phyloP scores from a whole-genome alignment of 306 rosid genomes.

The Echinosophora koreensis region DNA sequence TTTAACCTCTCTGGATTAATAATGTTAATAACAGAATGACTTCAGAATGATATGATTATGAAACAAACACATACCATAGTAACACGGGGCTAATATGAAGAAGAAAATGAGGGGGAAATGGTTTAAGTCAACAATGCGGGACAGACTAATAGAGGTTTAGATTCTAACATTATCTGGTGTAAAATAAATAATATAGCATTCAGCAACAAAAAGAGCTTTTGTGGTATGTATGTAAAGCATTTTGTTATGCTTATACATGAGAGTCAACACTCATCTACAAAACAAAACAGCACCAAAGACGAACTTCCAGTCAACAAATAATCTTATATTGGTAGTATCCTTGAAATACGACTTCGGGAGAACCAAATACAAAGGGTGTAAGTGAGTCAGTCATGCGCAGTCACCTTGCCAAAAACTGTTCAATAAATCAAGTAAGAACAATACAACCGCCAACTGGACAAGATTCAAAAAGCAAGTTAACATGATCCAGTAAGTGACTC shows the following conservation, averaged over 20 bases:
- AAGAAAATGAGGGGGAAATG: not conserved
- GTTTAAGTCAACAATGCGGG: not conserved
- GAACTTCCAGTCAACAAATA: not conserved
- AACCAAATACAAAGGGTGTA: not conserved
- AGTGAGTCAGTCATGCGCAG: not conserved
- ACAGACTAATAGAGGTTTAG: not conserved
- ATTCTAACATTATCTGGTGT: not conserved
- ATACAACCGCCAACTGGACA: not conserved
- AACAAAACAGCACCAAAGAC: not conserved
- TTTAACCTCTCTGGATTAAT: not conserved
- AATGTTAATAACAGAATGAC: not conserved
- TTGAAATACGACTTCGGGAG: not conserved
- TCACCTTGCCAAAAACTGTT: constrained; percentile 9
- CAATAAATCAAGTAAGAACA: not conserved
- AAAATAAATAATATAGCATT: not conserved
- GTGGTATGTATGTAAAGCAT: not conserved
- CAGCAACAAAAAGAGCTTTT: not conserved
- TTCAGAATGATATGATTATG: not conserved
- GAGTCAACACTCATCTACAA: not conserved
- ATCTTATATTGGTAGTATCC: not conserved
- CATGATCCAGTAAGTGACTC: not conserved
- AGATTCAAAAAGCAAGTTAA: constrained; percentile 21
- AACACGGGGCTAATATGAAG: not conserved
- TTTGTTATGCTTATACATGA: not conserved
- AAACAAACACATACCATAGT: not conserved